Percentiles rank a stretch among this genome's conserved stretches.
phyloP scores from a whole-genome alignment of 345 rosid genomes.

The Eutrema yunnanense region DNA sequence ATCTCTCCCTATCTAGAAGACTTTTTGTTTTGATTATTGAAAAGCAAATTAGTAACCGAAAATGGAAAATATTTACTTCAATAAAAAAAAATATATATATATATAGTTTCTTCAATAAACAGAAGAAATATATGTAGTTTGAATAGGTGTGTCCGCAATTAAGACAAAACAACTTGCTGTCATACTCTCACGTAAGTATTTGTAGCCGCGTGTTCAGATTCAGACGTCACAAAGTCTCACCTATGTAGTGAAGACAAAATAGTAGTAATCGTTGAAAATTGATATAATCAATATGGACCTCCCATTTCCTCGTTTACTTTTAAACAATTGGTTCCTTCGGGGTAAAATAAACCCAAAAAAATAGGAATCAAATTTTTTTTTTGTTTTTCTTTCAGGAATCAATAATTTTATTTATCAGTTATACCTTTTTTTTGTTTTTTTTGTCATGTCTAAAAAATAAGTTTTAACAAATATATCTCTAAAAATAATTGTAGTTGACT shows the following conservation, averaged over 20 bases:
- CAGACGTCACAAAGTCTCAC: neutral
- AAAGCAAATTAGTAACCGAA: neutral
- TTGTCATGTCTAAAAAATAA: neutral
- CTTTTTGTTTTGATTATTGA: neutral
- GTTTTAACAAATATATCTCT: neutral
- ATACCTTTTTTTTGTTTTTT: neutral
- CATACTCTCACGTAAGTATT: neutral
- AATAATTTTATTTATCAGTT: neutral
- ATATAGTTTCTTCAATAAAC: neutral
- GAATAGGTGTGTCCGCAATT: neutral
- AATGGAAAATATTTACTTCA: neutral
- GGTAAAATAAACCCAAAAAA: neutral
- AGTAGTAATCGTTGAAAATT: conserved; percentile 5
- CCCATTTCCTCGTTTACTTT: neutral
- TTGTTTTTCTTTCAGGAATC: neutral
- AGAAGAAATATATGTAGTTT: neutral
- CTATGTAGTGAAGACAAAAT: conserved; percentile 14
- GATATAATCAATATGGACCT: neutral
- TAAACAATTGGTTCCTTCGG: neutral
- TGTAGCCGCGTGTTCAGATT: neutral
- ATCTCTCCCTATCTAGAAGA: neutral
- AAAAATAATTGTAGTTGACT: conserved; percentile 1
- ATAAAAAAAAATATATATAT: no score
- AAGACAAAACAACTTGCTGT: conserved; percentile 4
- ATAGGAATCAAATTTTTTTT: neutral